phyloP scores from a whole-genome alignment of 768 basidiomycete species.

The Hemileccinum impolitum region DNA sequence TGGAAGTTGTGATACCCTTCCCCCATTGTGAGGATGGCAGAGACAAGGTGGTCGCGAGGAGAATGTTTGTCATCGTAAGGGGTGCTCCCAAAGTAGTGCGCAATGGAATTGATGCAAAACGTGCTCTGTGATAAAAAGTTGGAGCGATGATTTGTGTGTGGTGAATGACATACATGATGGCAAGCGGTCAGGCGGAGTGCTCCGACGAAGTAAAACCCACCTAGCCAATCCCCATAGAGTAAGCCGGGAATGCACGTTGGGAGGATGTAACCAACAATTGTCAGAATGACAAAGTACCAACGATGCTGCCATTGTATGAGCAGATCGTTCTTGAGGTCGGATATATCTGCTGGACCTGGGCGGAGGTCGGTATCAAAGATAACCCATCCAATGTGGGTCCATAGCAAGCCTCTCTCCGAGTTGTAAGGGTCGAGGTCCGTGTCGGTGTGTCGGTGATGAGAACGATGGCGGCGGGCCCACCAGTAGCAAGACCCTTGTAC shows the following conservation, averaged over 20 bases:
- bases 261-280: conserved; percentile 67
- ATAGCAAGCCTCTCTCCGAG: conserved; percentile 70
- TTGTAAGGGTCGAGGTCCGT: conserved; percentile 86
- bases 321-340: conserved; percentile 66
- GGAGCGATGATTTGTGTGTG: not conserved
- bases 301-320: conserved; percentile 78
- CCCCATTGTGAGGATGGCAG: conserved; percentile 76
- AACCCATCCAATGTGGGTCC: conserved; percentile 87
- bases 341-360: conserved; percentile 68
- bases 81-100: conserved; percentile 78
- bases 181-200: conserved; percentile 68
- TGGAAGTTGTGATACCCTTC: conserved; percentile 75
- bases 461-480: conserved; percentile 84
- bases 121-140: conserved; percentile 51
- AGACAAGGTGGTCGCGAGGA: conserved; percentile 75
- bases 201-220: conserved; percentile 76
- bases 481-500: conserved; percentile 86
- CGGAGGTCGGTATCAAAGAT: conserved; percentile 69
- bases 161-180: conserved; percentile 62
- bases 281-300: conserved; percentile 60
- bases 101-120: conserved; percentile 87
- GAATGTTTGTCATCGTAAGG: conserved; percentile 80
- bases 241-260: conserved; percentile 69
- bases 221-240: conserved; percentile 71
- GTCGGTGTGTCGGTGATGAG: conserved; percentile 83